These are phyloP conservation scores for Meredithiella fracta DNA, from an alignment of 2,329 filamentous ascomycete genomes.

Conservation along the genomic window DNA sequence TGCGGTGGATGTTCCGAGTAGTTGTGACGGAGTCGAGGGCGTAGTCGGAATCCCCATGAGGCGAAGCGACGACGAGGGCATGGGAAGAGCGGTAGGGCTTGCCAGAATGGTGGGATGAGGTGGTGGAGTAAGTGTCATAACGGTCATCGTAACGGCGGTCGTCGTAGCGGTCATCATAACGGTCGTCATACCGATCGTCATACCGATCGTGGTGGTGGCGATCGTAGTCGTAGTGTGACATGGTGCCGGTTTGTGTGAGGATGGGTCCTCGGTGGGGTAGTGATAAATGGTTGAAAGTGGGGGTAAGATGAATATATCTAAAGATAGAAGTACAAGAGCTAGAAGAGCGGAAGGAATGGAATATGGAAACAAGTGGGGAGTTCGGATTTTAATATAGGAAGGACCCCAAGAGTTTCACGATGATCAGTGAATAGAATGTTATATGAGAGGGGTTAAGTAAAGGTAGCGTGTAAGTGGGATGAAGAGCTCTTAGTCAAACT, in stretches of 20 bases:
- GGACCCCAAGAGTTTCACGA: background rate
- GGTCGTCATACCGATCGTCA: constrained; percentile 19
- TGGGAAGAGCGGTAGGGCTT: background rate
- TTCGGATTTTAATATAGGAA: background rate
- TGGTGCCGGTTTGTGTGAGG: constrained; percentile 18
- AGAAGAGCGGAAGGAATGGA: background rate
- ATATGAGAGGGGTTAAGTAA: background rate
- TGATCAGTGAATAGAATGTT: background rate
- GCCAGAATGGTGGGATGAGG: constrained; percentile 3
- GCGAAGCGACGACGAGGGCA: constrained; percentile 9
- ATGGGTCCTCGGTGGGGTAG: background rate
- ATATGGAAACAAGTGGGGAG: background rate
- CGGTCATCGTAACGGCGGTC: constrained; percentile 4
- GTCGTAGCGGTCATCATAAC: constrained; percentile 23
- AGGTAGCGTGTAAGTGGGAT: no score
- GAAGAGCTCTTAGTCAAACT: no score
- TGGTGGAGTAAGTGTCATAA: constrained; percentile 8
- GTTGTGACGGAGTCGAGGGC: constrained; percentile 3
- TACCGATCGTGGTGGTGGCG: constrained; percentile 23
- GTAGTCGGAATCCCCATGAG: constrained; percentile 9
- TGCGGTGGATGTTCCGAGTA: constrained; percentile 36
- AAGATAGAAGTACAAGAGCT: no score
- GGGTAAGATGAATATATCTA: background rate
- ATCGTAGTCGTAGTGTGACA: constrained; percentile 34
- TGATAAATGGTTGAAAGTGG: background rate